These are phyloP conservation scores for Candida boleticola DNA, from an alignment of 805 yeast species.

Conservation along the genomic window DNA sequence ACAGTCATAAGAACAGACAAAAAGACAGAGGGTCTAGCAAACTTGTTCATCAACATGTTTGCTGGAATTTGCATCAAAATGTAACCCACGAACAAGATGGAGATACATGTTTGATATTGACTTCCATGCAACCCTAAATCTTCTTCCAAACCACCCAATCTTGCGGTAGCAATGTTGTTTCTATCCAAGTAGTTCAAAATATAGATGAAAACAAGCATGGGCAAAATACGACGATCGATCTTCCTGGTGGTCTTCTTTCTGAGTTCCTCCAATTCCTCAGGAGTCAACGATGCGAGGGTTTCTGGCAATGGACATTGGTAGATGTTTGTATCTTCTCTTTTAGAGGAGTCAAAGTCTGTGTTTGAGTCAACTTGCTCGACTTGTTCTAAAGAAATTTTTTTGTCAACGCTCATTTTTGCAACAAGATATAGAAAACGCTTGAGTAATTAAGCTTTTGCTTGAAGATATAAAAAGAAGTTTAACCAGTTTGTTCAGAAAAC, in stretches of 20 bases:
- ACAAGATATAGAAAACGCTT: too few relatives aligned
- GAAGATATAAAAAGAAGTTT: too few relatives aligned
- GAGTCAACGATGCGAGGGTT: constrained; percentile 25
- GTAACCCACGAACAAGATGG: constrained; percentile 51
- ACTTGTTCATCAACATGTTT: constrained; percentile 43
- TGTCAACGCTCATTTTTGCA: background rate
- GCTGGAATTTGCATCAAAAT: constrained; percentile 49
- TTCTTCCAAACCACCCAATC: constrained; percentile 47
- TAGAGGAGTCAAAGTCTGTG: background rate
- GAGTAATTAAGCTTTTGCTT: too few relatives aligned
- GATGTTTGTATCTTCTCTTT: background rate
- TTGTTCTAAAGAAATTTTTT: constrained; percentile 1
- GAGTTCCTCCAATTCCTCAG: constrained; percentile 43
- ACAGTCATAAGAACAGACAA: constrained; percentile 47
- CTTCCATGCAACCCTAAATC: constrained; percentile 42
- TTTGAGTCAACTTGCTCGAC: constrained; percentile 1
- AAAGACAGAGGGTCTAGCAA: constrained; percentile 51
- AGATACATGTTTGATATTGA: constrained; percentile 50
- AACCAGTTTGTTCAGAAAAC: too few relatives aligned
- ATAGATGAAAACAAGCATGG: constrained; percentile 49
- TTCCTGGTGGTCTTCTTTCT: constrained; percentile 45
- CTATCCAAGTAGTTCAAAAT: constrained; percentile 53
- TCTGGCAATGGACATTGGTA: constrained; percentile 22
- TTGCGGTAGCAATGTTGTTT: constrained; percentile 53
- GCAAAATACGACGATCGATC: constrained; percentile 49